Conservation (phyloP, 257 asterid genomes). For the Fraxinus quadrangulata region DNA sequence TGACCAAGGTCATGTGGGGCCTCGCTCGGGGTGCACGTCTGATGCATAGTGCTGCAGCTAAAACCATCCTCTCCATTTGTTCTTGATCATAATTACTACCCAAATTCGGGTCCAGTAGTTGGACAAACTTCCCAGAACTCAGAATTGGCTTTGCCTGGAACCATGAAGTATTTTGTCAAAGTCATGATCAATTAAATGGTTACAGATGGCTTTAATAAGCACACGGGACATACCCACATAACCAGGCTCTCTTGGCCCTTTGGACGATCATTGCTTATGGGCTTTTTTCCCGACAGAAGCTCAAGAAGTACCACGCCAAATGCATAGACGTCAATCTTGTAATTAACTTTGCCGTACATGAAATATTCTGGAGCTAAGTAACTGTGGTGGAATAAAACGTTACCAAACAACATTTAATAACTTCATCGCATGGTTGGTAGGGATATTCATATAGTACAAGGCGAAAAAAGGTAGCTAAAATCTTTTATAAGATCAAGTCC, state of each 20-base stretch:
- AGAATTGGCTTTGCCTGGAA: constrained; percentile 84
- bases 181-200: background rate
- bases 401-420: constrained; percentile 1
- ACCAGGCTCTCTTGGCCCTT: constrained; percentile 98
- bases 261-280: constrained; percentile 73
- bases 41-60: constrained; percentile 87
- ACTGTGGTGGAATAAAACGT: constrained; percentile 36
- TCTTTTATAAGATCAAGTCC: no score
- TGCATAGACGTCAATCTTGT: constrained; percentile 92
- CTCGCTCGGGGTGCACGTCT: constrained; percentile 89
- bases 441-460: background rate
- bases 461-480: background rate
- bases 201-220: background rate
- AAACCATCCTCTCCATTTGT: constrained; percentile 76
- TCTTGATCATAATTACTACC: constrained; percentile 56
- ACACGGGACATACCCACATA: constrained; percentile 77
- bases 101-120: constrained; percentile 67
- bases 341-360: constrained; percentile 95
- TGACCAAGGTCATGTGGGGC: constrained; percentile 84
- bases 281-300: constrained; percentile 95
- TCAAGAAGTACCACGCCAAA: constrained; percentile 96
- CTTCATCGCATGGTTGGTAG: no score
- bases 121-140: constrained; percentile 52
- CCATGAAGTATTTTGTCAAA: background rate
- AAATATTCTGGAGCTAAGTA: constrained; percentile 99